Evolutionary conservation across 2,329 filamentous ascomycete genomes (phyloP), one percentile per base, ranked within the genome.

Genomic region (Fusarium xylarioides): DNA sequence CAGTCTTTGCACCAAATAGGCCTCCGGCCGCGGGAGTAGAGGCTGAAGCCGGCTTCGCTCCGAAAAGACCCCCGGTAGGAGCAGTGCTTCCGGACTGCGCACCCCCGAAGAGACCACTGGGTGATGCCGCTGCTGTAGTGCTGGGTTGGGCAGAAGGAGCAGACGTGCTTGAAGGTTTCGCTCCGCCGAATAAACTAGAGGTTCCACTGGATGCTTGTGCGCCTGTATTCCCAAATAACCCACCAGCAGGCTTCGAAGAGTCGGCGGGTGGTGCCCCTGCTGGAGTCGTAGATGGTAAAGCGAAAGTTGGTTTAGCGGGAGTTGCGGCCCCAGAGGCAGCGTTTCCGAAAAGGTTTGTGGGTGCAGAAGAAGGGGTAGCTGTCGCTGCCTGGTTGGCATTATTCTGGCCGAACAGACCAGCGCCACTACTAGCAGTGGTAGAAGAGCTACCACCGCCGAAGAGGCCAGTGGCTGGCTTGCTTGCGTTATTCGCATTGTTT

Each of bases 241-340:
- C 60, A n/a, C 70, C 56, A 10, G 74, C 69, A 59, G 80, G 71
- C 64, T 80, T 80, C 16, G 79, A 73, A 28, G 77, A 70, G 60
- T 81, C 83, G 10, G 82, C 76, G 2, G 87, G 86, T 62, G 88
- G 88, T n/a, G 85, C 84, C 40, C 88, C 88, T 28, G 87, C 87
- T 21, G 88, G 87, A 40, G 88, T 89, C 5, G 87, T 89, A 23
- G 87, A 89, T 60, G 83, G 81, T 38, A 88, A 75, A n/a, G 79
- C 74, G 62, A 88, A 85, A 59, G 82, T 67, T 21, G 86, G 84
- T 78, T 88, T 89, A n/a, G 81, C 81, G 30, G 82, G 79, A 55
- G 83, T 82, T 26, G 81, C 78, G 28, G 83, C 73, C 21, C 68
- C 77, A 40, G 78, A 76, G 47, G 76, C 57, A 34, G 75, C 54